phyloP scores from a whole-genome alignment of 495 filamentous ascomycete species.

The Penicillium cosmopolitanum region DNA sequence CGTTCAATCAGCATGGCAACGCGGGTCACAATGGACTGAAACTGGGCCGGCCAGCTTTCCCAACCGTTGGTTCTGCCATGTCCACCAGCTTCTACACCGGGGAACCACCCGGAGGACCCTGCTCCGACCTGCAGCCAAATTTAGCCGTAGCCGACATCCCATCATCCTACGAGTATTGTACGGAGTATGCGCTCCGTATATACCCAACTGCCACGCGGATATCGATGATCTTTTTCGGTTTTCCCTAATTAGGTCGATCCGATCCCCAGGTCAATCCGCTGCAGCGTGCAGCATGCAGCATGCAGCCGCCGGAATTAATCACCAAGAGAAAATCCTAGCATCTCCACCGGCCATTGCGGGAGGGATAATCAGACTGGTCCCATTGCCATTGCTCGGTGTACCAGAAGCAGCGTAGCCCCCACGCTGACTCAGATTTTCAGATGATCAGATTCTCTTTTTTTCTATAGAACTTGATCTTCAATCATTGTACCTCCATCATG shows the following conservation, averaged over 20 bases:
- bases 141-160: slow-evolving; percentile 32
- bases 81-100: slow-evolving; percentile 30
- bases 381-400: slow-evolving; percentile 13
- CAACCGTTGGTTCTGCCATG: slow-evolving; percentile 18
- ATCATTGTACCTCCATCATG: no score
- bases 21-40: slow-evolving; percentile 2
- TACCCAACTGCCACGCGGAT: neutral
- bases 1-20: neutral
- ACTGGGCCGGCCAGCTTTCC: slow-evolving; percentile 6
- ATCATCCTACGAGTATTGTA: neutral
- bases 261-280: slow-evolving; percentile 8
- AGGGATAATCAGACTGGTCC: no score
- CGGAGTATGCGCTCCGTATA: neutral
- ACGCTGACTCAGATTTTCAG: slow-evolving; percentile 2
- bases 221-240: slow-evolving; percentile 15
- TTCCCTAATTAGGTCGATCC: slow-evolving; percentile 23
- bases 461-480: no score
- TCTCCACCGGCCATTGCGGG: neutral
- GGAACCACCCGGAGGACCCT: slow-evolving; percentile 39
- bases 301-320: neutral
- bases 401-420: slow-evolving; percentile 15
- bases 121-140: slow-evolving; percentile 31
- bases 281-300: no score
- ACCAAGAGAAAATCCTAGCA: neutral
- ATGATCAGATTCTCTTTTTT: no score